These are phyloP conservation scores for Chaetoceros tenuissimus DNA, from an alignment of 108 stramenopile species.

Conservation along the genomic window DNA sequence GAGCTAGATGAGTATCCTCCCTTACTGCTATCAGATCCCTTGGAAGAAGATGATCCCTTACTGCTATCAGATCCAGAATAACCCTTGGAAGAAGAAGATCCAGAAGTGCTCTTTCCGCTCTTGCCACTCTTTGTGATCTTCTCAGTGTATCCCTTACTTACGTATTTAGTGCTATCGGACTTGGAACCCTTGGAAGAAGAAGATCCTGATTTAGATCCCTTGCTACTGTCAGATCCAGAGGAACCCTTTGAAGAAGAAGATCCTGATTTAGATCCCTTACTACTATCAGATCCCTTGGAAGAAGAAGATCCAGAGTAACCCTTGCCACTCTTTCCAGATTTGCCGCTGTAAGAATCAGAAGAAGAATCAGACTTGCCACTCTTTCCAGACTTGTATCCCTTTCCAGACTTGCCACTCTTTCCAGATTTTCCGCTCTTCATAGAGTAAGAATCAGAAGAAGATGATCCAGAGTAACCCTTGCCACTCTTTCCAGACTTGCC, in stretches of 20 bases:
- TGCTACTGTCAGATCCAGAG: neutral
- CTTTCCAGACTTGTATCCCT: neutral
- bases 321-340: neutral
- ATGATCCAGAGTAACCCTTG: neutral
- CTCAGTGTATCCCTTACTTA: neutral
- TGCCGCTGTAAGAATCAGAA: neutral
- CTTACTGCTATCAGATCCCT: neutral
- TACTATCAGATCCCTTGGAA: neutral
- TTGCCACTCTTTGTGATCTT: neutral
- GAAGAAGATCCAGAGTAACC: neutral
- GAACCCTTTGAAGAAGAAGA: neutral
- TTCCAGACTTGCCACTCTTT: slow-evolving; percentile 1
- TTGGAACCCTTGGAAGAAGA: neutral
- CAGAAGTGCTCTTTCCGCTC: neutral
- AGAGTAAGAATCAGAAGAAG: neutral
- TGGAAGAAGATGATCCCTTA: neutral
- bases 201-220: neutral
- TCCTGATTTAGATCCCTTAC: neutral
- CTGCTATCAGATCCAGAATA: neutral
- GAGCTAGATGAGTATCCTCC: neutral
- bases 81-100: neutral
- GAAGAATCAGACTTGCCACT: neutral
- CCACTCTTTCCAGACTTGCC: neutral
- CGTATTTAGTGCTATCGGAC: neutral
- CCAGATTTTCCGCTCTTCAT: neutral